Percentiles rank a stretch among this genome's conserved stretches.
phyloP scores from a whole-genome alignment of 768 basidiomycete genomes.

The Russula dissimulans region DNA sequence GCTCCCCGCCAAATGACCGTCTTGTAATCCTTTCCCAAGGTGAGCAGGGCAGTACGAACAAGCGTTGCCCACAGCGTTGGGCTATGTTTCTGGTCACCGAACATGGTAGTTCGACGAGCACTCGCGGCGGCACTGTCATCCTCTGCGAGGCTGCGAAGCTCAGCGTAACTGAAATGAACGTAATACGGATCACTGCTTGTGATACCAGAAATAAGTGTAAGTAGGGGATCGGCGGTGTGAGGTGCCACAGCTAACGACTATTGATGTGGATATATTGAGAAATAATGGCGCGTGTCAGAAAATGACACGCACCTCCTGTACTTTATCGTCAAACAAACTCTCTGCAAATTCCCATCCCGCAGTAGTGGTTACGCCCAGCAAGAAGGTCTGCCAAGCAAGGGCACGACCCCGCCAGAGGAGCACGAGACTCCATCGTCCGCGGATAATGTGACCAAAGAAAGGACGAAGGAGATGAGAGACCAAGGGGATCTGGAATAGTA shows the following conservation, averaged over 20 bases:
- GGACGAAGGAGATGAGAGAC: conserved; percentile 44
- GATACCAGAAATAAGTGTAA: conserved; percentile 54
- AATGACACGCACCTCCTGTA: conserved; percentile 41
- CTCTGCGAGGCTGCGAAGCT: conserved; percentile 45
- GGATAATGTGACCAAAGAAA: conserved; percentile 54
- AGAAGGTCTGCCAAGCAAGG: conserved; percentile 41
- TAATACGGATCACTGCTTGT: conserved; percentile 43
- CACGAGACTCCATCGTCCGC: conserved; percentile 44
- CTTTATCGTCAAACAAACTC: conserved; percentile 46
- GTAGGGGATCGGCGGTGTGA: conserved; percentile 41
- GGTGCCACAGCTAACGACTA: conserved; percentile 42
- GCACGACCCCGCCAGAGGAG: conserved; percentile 40
- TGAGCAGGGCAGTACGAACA: conserved; percentile 46
- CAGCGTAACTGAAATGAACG: conserved; percentile 58
- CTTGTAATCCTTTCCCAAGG: conserved; percentile 64
- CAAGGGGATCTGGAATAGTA: conserved; percentile 47
- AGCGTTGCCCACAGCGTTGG: conserved; percentile 58
- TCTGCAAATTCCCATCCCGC: conserved; percentile 58
- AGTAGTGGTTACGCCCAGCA: conserved; percentile 42
- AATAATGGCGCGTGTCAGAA: not conserved
- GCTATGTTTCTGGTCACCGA: conserved; percentile 57
- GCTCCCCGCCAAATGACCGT: conserved; percentile 51
- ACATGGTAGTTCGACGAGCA: conserved; percentile 45
- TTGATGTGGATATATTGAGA: not conserved
- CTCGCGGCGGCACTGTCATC: conserved; percentile 34